phyloP scores from a whole-genome alignment of 768 basidiomycete genomes.

The Infundibulicybe gibba region DNA sequence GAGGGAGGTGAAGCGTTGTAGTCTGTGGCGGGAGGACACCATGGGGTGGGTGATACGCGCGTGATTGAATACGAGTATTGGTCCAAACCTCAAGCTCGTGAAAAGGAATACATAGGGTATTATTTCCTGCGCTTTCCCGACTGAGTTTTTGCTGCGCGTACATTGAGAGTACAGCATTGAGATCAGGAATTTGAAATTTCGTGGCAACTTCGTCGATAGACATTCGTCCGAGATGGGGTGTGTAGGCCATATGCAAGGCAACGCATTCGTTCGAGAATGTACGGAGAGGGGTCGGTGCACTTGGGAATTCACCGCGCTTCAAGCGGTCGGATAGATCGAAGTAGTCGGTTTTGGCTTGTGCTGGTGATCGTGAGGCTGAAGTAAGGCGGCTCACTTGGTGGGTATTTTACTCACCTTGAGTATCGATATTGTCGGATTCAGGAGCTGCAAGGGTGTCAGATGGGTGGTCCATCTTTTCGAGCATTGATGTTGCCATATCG shows the following conservation, averaged over 20 bases:
- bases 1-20: not conserved
- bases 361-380: not conserved
- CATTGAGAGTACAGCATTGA: constrained; percentile 19
- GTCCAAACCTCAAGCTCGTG: constrained; percentile 20
- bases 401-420: constrained; percentile 1
- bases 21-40: not conserved
- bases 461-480: constrained; percentile 3
- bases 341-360: not conserved
- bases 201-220: constrained; percentile 15
- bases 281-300: constrained; percentile 5
- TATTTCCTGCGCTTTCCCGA: too few species aligned
- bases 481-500: constrained; percentile 17
- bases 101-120: constrained; percentile 7
- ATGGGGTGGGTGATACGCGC: not conserved
- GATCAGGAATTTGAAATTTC: constrained; percentile 19
- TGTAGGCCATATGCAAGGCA: constrained; percentile 19
- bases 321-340: not conserved
- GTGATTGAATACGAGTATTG: not conserved
- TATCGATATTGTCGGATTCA: not conserved
- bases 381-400: not conserved
- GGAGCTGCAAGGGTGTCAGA: too few species aligned
- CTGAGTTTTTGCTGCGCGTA: constrained; percentile 12
- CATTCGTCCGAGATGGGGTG: constrained; percentile 12
- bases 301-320: constrained; percentile 1
- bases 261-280: constrained; percentile 9